Evolutionary conservation across 73 alveolate genomes (phyloP).

Genomic region (Vitrella brassicaformis): DNA sequence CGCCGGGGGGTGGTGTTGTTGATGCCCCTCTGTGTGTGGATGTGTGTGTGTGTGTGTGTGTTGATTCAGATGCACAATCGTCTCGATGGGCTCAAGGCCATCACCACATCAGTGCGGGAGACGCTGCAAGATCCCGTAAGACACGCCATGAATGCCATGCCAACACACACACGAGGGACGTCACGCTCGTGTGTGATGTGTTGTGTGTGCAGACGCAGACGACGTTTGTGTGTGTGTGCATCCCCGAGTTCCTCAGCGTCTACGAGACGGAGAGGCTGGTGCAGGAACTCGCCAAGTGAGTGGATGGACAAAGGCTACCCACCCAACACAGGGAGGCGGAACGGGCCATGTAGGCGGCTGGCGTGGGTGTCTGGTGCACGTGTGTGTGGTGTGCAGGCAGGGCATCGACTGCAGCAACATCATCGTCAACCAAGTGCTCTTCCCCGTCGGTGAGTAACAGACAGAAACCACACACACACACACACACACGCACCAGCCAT

Average conservation of each 20-base stretch:
- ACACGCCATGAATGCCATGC: constrained; percentile 12
- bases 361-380: too few relatives aligned
- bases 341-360: too few relatives aligned
- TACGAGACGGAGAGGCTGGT: constrained; percentile 96
- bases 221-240: constrained; percentile 94
- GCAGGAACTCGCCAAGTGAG: constrained; percentile 84
- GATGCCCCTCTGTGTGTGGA: too few relatives aligned
- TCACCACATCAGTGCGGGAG: constrained; percentile 69
- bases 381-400: too few relatives aligned
- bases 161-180: neutral
- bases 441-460: constrained; percentile 84
- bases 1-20: too few relatives aligned
- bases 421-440: constrained; percentile 88
- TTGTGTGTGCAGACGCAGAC: constrained; percentile 52
- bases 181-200: neutral
- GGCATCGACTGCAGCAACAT: constrained; percentile 89
- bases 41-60: too few relatives aligned
- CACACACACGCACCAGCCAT: too few relatives aligned
- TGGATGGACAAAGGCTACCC: too few relatives aligned
- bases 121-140: constrained; percentile 79
- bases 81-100: constrained; percentile 68
- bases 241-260: constrained; percentile 91
- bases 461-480: too few relatives aligned
- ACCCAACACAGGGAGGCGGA: too few relatives aligned
- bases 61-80: too few relatives aligned